Evolutionary conservation across 768 basidiomycete genomes (phyloP), one percentile per base, ranked within the genome.

Genomic region (Cystofilobasidium ferigula): DNA sequence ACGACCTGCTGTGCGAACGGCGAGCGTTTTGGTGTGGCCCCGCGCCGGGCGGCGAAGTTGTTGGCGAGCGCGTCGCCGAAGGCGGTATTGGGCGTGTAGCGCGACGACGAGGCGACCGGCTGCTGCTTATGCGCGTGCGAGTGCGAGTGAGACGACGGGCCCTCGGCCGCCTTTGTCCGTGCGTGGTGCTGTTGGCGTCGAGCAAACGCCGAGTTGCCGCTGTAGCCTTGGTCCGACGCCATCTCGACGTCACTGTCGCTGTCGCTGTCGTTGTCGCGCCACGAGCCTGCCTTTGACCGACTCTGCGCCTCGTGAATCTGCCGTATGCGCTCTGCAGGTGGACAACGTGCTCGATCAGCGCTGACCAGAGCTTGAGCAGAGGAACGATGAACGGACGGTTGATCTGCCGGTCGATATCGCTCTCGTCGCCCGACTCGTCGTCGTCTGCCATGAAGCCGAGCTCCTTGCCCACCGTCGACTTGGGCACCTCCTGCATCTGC

Each of bases 401-500:
- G 51, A 80, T 72, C 40, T 75, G 71, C 1, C 71, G 71, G 62
- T 80, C 79, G 20, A 79, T 66, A 42, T 76, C 75, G 26, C 66
- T 65, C n/a, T 71, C 71, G 63, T 77, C 60, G 40, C 59, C 76
- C 20, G 70, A 71, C 30, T 76, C 76, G 34, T 71, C 76, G 62
- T 78, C 77, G 43, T 72, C 63, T 45, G 71, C 71, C 6, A 70
- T 82, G 8, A 94, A 70, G 38, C 83, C 83, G 70, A 75, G 63
- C 24, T 67, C 71, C 56, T 72, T 64, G 5, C 71, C 73, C 20
- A 77, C 51, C 0, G 70, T 64, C 18, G 88, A 84, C 47, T 81
- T 76, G 0, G 92, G 91, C 0, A 89, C 86, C 57, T 86, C 84
- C 28, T 92, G 89, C 80, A 94, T 82, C 53, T 83, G 85, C 0